Base-by-base conservation (phyloP, 768 basidiomycete genomes). In the Sistotremastrum niveocremeum region DNA sequence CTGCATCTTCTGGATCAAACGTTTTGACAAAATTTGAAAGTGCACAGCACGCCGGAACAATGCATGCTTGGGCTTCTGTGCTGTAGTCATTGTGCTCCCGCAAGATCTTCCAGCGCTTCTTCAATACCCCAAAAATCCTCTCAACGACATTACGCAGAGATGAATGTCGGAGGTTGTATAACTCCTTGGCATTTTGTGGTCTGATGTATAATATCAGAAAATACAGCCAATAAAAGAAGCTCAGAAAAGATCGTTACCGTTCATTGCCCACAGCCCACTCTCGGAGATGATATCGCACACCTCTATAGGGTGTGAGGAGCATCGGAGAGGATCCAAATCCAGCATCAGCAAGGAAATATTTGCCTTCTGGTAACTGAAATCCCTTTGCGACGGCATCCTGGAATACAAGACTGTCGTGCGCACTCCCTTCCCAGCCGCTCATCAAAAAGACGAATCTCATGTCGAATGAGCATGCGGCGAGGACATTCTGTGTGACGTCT, bases 131-230 rank as follows among this genome's bases (percentile, higher is more conserved):
- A 59, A 67, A 67, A 33, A 67, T 65, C 9, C 49, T 52, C 48
- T 68, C 64, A 47, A 68, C 53, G 32, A 66, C 56, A 60, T 68
- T 72, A 1, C 56, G 57, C 41, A 59, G 60, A 46, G 55, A 56
- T 6, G 66, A 56, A 57, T 72, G 66, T 20, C 60, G 54, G 3
- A 71, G 56, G 56, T 70, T 72, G 48, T 60, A 70, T 1, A 71
- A 51, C 50, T 71, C 66, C 52, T 70, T 55, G 35, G 57, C 47
- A 37, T 62, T 65, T 44, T 9, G 36, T 35, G 67, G 67, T 35
- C 64, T 39, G 20, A 20, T 20, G 20, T 20, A 20, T 20, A 20
- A 20, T 20, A 20, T 20, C 20, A 20, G 20, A 20, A 20, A 20
- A 20, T 20, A 20, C 20, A 20, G 20, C 20, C 20, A 20, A 20